Conservation (phyloP, 441 rosid species). For the Viola pubescens region DNA sequence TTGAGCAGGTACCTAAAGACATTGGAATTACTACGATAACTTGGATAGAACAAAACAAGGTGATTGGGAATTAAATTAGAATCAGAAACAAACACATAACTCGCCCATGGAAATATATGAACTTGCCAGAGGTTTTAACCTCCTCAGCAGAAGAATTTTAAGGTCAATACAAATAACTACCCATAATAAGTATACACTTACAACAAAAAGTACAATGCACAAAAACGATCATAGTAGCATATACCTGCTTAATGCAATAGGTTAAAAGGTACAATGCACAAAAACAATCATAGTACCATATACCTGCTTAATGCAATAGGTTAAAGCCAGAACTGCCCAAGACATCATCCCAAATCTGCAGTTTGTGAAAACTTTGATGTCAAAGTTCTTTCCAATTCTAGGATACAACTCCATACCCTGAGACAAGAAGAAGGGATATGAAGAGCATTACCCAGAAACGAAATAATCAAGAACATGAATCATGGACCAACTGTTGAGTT, state of each 20-base stretch:
- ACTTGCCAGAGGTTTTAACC: neutral
- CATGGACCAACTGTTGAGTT: neutral
- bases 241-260: constrained; percentile 96
- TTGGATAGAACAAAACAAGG: no score
- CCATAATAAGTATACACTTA: neutral
- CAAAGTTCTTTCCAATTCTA: constrained; percentile 87
- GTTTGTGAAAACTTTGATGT: constrained; percentile 94
- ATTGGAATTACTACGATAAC: no score
- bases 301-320: constrained; percentile 98
- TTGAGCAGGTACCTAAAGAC: no score
- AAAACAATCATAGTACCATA: neutral
- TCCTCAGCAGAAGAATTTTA: constrained; percentile 7
- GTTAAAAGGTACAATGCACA: constrained; percentile 29
- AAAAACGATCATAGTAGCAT: neutral
- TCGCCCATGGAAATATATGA: no score
- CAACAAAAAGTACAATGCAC: constrained; percentile 14
- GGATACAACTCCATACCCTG: constrained; percentile 99
- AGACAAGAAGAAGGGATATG: constrained; percentile 17
- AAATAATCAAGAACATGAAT: neutral
- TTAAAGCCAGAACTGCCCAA: constrained; percentile 97
- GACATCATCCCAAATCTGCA: constrained; percentile 99
- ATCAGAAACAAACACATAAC: no score
- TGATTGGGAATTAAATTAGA: no score
- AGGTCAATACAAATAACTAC: neutral
- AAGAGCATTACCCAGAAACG: neutral